These are phyloP conservation scores for Cerrena zonata DNA, from an alignment of 1,284 basidiomycete species.

Conservation along the genomic window DNA sequence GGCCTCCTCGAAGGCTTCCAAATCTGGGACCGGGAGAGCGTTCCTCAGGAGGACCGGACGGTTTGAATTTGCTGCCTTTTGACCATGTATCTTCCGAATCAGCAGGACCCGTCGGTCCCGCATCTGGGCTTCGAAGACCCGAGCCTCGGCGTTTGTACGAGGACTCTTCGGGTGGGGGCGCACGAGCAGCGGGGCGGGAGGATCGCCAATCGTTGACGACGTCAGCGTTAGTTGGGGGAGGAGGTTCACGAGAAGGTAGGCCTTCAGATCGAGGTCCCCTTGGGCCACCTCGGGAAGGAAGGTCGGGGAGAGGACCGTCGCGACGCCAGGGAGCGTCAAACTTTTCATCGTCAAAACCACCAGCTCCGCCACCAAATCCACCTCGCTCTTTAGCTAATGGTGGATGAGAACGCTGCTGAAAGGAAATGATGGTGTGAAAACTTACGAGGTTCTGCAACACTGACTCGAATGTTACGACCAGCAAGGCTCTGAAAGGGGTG, in stretches of 20 bases:
- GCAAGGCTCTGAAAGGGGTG: constrained; percentile 52
- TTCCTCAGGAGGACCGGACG: constrained; percentile 36
- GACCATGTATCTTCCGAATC: constrained; percentile 75
- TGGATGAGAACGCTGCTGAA: constrained; percentile 6
- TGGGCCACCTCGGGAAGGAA: constrained; percentile 44
- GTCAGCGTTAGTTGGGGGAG: constrained; percentile 49
- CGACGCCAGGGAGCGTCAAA: constrained; percentile 82
- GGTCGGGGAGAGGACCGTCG: constrained; percentile 77
- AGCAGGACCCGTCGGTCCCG: constrained; percentile 47
- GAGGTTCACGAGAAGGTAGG: constrained; percentile 36
- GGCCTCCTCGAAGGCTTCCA: constrained; percentile 47
- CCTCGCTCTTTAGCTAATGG: constrained; percentile 66
- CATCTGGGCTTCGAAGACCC: constrained; percentile 37
- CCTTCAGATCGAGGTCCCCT: constrained; percentile 53
- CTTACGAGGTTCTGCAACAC: constrained; percentile 92
- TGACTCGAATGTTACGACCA: constrained; percentile 80
- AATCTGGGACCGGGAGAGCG: constrained; percentile 43
- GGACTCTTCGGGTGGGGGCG: constrained; percentile 38
- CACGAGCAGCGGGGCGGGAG: constrained; percentile 38
- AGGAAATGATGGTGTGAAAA: constrained; percentile 17
- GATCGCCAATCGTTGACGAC: constrained; percentile 67
- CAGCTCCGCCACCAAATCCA: constrained; percentile 49
- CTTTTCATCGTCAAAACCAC: constrained; percentile 56
- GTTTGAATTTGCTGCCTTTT: constrained; percentile 66
- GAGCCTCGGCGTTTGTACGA: constrained; percentile 50